These are phyloP conservation scores for Didymella sp. DNA, from an alignment of 2,329 filamentous ascomycete species.

Conservation along the genomic window DNA sequence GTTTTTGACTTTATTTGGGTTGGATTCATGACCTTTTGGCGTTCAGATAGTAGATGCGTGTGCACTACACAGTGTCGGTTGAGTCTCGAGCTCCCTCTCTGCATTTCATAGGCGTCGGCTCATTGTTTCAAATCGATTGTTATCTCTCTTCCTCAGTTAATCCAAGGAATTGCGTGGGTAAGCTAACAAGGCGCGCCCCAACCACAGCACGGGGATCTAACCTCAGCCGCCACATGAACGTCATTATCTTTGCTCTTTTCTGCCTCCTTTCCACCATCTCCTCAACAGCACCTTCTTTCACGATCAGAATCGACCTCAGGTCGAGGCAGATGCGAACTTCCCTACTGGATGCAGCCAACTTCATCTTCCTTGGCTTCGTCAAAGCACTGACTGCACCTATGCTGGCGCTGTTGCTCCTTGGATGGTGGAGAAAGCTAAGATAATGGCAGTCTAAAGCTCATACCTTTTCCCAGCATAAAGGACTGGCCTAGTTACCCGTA, in stretches of 20 bases:
- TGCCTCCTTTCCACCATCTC: neutral
- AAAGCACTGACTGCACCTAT: neutral
- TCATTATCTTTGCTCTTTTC: neutral
- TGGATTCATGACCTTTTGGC: neutral
- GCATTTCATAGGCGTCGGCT: constrained; percentile 7
- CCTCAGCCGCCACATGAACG: neutral
- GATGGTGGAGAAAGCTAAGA: neutral
- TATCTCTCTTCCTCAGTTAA: neutral
- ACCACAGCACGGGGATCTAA: neutral
- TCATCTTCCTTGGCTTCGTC: too few species aligned
- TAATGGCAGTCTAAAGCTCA: neutral
- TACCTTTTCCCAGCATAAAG: neutral
- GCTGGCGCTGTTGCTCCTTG: neutral
- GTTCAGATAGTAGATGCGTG: constrained; percentile 8
- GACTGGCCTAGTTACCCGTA: neutral
- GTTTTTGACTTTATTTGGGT: neutral
- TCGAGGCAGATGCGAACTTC: neutral
- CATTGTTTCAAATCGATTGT: neutral
- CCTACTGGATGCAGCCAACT: too few species aligned
- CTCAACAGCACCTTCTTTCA: neutral
- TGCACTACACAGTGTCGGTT: constrained; percentile 9
- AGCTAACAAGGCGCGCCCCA: too few species aligned
- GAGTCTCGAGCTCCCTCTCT: constrained; percentile 11
- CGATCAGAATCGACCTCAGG: neutral
- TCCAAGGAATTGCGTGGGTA: neutral